Percentiles rank a stretch among this genome's conserved stretches.
phyloP scores from a whole-genome alignment of 164 flowering plant species.

The Chloranthus sessilifolius region DNA sequence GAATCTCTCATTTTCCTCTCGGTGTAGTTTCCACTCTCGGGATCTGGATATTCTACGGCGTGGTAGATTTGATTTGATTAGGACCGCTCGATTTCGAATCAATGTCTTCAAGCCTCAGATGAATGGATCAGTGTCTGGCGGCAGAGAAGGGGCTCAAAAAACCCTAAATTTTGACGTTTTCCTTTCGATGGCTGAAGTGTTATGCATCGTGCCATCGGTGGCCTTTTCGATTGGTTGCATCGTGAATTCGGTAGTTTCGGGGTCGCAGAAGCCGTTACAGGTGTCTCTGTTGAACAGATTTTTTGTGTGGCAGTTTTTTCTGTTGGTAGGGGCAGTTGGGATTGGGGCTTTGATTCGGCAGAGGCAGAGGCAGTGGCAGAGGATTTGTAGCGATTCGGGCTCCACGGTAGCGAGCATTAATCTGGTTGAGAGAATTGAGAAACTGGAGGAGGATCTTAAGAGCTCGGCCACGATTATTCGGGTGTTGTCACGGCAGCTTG shows the following conservation, averaged over 20 bases:
- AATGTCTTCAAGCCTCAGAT: slow-evolving; percentile 8
- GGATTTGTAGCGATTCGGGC: slow-evolving; percentile 32
- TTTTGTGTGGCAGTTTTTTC: slow-evolving; percentile 42
- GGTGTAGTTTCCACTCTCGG: not conserved
- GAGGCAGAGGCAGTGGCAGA: slow-evolving; percentile 67
- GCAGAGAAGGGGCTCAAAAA: not conserved
- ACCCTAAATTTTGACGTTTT: slow-evolving; percentile 36
- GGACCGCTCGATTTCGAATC: slow-evolving; percentile 3
- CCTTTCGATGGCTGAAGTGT: slow-evolving; percentile 45
- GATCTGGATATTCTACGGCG: slow-evolving; percentile 2
- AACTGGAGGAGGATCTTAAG: slow-evolving; percentile 76
- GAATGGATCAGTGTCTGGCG: slow-evolving; percentile 3
- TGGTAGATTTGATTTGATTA: not conserved
- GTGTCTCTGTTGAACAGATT: slow-evolving; percentile 31
- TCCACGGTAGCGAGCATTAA: slow-evolving; percentile 24
- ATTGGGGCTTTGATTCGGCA: slow-evolving; percentile 58
- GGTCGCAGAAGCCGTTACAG: slow-evolving; percentile 23
- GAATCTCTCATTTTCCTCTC: no score
- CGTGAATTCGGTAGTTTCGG: slow-evolving; percentile 29
- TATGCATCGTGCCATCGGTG: slow-evolving; percentile 50
- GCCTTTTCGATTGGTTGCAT: slow-evolving; percentile 39
- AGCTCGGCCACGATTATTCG: slow-evolving; percentile 49
- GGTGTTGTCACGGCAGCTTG: slow-evolving; percentile 84
- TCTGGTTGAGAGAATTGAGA: slow-evolving; percentile 73
- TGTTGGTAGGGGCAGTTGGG: slow-evolving; percentile 46